A percentile compares a stretch with the other conserved stretches of the same genome.
Conservation (phyloP, 2,329 filamentous ascomycete species). For the Ceratocystis diversiconidia region DNA sequence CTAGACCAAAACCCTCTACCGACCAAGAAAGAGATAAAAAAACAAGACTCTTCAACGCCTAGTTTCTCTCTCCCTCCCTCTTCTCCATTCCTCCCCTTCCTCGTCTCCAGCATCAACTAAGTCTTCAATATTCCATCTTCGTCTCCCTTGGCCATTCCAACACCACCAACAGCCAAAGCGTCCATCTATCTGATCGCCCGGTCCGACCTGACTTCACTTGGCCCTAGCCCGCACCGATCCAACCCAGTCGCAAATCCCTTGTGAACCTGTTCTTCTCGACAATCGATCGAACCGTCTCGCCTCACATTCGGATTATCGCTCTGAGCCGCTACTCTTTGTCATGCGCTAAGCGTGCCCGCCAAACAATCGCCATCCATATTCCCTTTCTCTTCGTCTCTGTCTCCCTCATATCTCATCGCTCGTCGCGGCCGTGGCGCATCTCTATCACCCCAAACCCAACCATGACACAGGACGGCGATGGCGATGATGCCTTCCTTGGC, state of each 20-base stretch:
- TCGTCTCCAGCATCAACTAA: no score
- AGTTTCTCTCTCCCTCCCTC: background rate
- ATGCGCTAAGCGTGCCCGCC: background rate
- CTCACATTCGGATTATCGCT: no score
- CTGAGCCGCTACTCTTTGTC: background rate
- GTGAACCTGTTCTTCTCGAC: no score
- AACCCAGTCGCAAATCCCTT: no score
- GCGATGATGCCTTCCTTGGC: slow-evolving; percentile 47
- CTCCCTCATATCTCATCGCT: background rate
- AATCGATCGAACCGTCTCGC: no score
- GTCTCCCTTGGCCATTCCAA: slow-evolving; percentile 2
- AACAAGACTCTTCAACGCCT: background rate
- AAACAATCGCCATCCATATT: background rate
- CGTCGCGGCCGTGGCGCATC: background rate
- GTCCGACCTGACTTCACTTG: no score
- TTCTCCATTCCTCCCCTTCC: background rate
- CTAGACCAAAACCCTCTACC: background rate
- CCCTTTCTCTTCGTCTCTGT: background rate
- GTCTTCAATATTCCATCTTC: background rate
- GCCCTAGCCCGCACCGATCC: no score
- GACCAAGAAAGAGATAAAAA: background rate
- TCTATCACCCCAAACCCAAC: background rate
- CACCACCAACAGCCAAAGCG: background rate
- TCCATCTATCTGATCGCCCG: background rate
- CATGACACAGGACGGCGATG: background rate